Percentiles rank a stretch among this genome's conserved stretches.
Evolutionary conservation across 805 yeast species (phyloP).

Genomic region (Saturnispora dispora): DNA sequence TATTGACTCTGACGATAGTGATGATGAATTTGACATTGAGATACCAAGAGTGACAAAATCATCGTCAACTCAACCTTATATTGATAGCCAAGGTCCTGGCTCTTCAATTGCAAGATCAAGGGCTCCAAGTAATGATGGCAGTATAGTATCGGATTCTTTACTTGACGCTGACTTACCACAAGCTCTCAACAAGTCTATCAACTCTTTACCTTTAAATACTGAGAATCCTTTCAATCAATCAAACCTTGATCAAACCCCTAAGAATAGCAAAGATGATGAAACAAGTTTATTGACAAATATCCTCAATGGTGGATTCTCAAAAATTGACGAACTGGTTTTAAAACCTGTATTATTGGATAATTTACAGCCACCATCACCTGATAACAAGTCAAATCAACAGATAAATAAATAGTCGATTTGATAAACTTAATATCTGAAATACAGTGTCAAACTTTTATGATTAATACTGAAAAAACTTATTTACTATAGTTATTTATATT

Average conservation of each 20-base stretch:
- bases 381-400: not conserved
- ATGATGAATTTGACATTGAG: slow-evolving; percentile 94
- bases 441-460: not conserved
- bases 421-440: not conserved
- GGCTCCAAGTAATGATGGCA: slow-evolving; percentile 21
- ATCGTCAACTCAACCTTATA: not conserved
- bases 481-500: not conserved
- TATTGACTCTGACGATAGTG: slow-evolving; percentile 71
- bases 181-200: slow-evolving; percentile 1
- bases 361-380: slow-evolving; percentile 10
- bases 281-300: slow-evolving; percentile 23
- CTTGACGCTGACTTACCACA: slow-evolving; percentile 6
- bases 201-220: slow-evolving; percentile 2
- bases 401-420: not conserved
- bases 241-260: not conserved
- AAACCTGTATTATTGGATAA: slow-evolving; percentile 83
- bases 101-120: slow-evolving; percentile 16
- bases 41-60: slow-evolving; percentile 33
- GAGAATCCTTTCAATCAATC: slow-evolving; percentile 5
- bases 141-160: slow-evolving; percentile 10
- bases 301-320: slow-evolving; percentile 68
- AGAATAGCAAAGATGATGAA: not conserved
- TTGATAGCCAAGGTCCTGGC: not conserved
- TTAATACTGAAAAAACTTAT: not conserved
- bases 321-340: slow-evolving; percentile 86